These are phyloP conservation scores for Zopfochytrium polystomum DNA, from an alignment of 371 early-diverging fungal genomes.

Conservation along the genomic window DNA sequence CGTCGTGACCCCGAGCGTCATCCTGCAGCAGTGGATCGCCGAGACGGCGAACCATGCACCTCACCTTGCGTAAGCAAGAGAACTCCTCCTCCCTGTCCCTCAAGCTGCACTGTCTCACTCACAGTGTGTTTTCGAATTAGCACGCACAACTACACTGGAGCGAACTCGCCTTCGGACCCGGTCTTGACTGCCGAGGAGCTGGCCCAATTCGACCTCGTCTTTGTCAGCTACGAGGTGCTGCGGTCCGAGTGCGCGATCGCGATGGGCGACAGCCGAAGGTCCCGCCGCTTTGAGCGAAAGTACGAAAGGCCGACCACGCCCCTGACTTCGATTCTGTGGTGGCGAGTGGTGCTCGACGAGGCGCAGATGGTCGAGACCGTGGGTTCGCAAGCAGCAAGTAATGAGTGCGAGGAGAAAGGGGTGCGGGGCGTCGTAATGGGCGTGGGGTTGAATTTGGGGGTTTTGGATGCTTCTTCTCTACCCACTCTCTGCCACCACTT, in stretches of 20 bases:
- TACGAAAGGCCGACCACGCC: slow-evolving; percentile 49
- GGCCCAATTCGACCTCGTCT: slow-evolving; percentile 53
- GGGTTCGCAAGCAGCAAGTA: too few relatives aligned
- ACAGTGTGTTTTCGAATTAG: too few relatives aligned
- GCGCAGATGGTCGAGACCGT: slow-evolving; percentile 70
- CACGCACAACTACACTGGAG: slow-evolving; percentile 6
- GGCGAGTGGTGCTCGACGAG: slow-evolving; percentile 49
- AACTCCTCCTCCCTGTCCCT: too few relatives aligned
- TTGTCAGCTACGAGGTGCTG: slow-evolving; percentile 59
- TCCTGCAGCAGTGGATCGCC: slow-evolving; percentile 62
- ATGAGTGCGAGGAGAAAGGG: too few relatives aligned
- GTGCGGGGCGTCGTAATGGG: too few relatives aligned
- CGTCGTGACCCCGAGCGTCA: slow-evolving; percentile 61
- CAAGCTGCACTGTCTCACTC: too few relatives aligned
- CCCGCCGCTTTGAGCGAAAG: slow-evolving; percentile 27
- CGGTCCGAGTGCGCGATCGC: slow-evolving; percentile 55
- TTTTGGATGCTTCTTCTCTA: too few relatives aligned
- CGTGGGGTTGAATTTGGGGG: too few relatives aligned
- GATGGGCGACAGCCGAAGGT: slow-evolving; percentile 30
- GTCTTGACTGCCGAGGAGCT: slow-evolving; percentile 33
- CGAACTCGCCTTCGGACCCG: background rate
- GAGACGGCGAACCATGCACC: slow-evolving; percentile 49
- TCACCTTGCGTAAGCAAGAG: background rate
- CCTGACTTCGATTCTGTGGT: slow-evolving; percentile 56
- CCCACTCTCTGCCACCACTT: too few relatives aligned